Percentiles rank a stretch among this genome's conserved stretches.
Evolutionary conservation across 2,329 filamentous ascomycete species (phyloP).

Genomic region (Lomentospora prolificans): DNA sequence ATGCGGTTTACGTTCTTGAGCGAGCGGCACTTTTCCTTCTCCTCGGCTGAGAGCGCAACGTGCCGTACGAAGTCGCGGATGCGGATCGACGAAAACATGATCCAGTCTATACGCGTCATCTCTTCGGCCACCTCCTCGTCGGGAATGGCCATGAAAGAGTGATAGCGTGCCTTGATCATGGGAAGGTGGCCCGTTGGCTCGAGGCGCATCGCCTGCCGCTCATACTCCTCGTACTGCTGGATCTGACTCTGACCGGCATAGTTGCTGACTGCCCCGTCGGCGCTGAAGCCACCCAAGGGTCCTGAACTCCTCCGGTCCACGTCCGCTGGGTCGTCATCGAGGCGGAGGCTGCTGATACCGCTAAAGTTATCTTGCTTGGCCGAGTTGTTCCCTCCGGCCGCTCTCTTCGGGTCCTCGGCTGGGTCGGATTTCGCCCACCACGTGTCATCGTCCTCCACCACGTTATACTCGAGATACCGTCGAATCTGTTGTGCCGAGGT

Average conservation of each 20-base stretch:
- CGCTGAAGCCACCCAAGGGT: background rate
- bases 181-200: conserved; percentile 59
- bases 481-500: conserved; percentile 79
- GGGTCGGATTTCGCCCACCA: conserved; percentile 83
- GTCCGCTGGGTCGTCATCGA: conserved; percentile 32
- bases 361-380: conserved; percentile 27
- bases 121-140: conserved; percentile 84
- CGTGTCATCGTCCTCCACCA: conserved; percentile 81
- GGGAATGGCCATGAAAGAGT: conserved; percentile 76
- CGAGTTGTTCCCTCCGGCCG: conserved; percentile 21
- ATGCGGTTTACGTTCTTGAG: conserved; percentile 86
- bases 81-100: conserved; percentile 92
- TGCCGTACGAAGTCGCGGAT: conserved; percentile 89
- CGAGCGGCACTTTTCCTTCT: conserved; percentile 66
- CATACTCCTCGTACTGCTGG: conserved; percentile 66
- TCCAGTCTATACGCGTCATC: conserved; percentile 92
- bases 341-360: conserved; percentile 34
- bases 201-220: conserved; percentile 64
- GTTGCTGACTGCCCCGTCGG: conserved; percentile 3
- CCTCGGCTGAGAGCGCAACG: conserved; percentile 63
- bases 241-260: conserved; percentile 29
- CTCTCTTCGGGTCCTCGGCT: conserved; percentile 21
- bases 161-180: conserved; percentile 79
- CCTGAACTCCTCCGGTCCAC: background rate
- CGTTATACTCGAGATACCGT: conserved; percentile 59